phyloP scores from a whole-genome alignment of 371 early-diverging fungal species.

The Gilbertella persicaria region DNA sequence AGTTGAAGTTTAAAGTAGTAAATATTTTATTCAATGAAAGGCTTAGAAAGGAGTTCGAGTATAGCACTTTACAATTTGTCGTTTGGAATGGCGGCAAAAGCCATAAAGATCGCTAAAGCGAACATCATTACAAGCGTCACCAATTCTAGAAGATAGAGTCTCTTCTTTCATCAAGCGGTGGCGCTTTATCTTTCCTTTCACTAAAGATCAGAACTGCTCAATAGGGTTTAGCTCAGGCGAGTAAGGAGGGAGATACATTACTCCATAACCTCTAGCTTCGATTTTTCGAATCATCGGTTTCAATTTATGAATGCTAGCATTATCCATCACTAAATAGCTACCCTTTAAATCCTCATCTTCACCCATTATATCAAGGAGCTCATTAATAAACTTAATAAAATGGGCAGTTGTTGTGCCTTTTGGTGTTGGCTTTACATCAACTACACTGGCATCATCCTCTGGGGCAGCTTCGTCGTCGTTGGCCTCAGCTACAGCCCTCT shows the following conservation, averaged over 20 bases:
- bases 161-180: conserved; percentile 16
- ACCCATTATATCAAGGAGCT: conserved; percentile 16
- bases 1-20: no score
- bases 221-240: conserved; percentile 14
- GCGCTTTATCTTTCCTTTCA: conserved; percentile 17
- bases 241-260: conserved; percentile 11
- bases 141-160: conserved; percentile 11
- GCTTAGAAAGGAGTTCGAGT: no score
- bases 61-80: no score
- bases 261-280: conserved; percentile 8
- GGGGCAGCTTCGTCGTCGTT: conserved; percentile 7
- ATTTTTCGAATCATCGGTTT: conserved; percentile 6
- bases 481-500: conserved; percentile 6
- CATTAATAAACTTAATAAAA: conserved; percentile 15
- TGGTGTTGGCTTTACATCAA: conserved; percentile 8
- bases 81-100: no score
- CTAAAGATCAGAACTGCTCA: conserved; percentile 14
- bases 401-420: conserved; percentile 15
- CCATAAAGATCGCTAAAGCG: not conserved
- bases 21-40: no score
- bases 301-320: conserved; percentile 5
- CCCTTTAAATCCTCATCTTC: conserved; percentile 3
- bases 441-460: conserved; percentile 16
- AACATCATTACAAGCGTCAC: conserved; percentile 7
- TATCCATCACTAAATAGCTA: conserved; percentile 4